Percentiles rank a stretch among this genome's conserved stretches.
Evolutionary conservation across 495 filamentous ascomycete genomes (phyloP).

Genomic region (Filosporella fistucella): DNA sequence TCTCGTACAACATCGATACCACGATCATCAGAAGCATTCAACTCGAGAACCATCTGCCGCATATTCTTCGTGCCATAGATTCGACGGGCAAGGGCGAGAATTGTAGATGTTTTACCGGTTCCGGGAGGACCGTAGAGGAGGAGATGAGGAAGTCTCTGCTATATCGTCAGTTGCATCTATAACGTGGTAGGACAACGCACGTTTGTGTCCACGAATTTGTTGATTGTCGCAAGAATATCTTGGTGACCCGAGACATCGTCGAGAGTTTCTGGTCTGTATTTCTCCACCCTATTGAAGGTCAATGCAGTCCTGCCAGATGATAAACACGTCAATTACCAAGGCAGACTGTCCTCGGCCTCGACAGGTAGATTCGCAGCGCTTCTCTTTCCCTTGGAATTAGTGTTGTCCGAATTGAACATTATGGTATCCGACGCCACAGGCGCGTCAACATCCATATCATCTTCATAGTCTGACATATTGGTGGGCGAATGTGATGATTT

Average conservation of each 20-base stretch:
- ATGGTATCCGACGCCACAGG: conserved; percentile 52
- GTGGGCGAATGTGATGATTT: not conserved
- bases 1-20: conserved; percentile 98
- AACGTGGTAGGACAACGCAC: conserved; percentile 31
- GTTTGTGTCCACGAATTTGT: conserved; percentile 91
- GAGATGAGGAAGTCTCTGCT: conserved; percentile 82
- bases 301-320: conserved; percentile 9
- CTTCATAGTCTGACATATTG: conserved; percentile 86
- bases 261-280: conserved; percentile 86
- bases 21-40: conserved; percentile 95
- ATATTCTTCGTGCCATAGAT: conserved; percentile 93
- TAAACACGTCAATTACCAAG: conserved; percentile 59
- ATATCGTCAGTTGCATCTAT: not conserved
- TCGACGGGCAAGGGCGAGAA: conserved; percentile 80
- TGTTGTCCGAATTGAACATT: conserved; percentile 58
- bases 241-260: conserved; percentile 96
- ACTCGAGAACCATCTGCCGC: conserved; percentile 95
- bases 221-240: conserved; percentile 94
- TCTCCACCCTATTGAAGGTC: conserved; percentile 80
- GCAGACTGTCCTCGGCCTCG: conserved; percentile 88
- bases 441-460: conserved; percentile 84
- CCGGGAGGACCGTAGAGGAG: conserved; percentile 97
- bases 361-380: conserved; percentile 89
- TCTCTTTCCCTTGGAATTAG: conserved; percentile 74
- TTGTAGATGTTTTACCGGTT: conserved; percentile 96